Conservation (phyloP, 2,329 filamentous ascomycete species). For the Talaromyces amestolkiae region DNA sequence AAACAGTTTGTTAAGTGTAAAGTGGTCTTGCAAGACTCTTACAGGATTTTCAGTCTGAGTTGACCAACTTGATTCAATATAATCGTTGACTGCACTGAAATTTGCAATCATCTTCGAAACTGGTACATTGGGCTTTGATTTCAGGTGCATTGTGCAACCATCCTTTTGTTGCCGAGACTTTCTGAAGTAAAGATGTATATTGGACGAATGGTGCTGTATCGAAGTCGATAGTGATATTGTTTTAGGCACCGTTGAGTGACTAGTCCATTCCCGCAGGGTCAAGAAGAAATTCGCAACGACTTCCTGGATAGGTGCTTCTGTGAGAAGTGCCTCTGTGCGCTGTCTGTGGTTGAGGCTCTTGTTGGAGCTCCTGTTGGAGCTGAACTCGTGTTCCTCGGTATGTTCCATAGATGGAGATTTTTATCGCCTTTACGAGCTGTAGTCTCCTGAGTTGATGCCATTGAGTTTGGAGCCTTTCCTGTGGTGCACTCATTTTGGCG, state of each 20-base stretch:
- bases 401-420: background rate
- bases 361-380: background rate
- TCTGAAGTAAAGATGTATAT: background rate
- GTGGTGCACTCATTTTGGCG: background rate
- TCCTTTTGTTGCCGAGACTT: background rate
- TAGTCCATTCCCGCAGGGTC: background rate
- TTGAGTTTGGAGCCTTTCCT: background rate
- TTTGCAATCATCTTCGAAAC: no score
- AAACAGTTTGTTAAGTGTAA: no score
- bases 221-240: background rate
- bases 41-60: no score
- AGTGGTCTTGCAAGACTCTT: no score
- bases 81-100: no score
- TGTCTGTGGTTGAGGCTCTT: background rate
- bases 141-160: no score
- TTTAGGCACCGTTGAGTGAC: background rate
- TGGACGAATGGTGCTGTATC: background rate
- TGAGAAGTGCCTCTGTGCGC: background rate
- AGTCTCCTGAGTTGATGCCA: background rate
- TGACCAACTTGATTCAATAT: no score
- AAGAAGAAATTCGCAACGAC: background rate
- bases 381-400: background rate
- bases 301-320: background rate
- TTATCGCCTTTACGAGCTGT: background rate
- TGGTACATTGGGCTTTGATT: background rate